Evolutionary conservation across 1,284 basidiomycete genomes (phyloP).

Genomic region (Trametes polyzona): DNA sequence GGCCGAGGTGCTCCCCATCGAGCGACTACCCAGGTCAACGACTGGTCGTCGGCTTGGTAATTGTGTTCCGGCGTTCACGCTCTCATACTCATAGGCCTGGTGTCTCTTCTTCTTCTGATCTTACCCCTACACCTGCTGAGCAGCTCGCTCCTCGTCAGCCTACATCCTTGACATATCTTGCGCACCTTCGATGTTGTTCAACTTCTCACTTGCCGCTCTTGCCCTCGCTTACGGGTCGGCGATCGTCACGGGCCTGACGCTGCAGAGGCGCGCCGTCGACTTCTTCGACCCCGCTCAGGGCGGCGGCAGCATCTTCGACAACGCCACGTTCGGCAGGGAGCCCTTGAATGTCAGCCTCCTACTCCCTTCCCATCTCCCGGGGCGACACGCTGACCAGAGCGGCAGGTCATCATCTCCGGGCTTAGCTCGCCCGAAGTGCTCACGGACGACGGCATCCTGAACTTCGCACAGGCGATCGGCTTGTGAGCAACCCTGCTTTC

Average conservation of each 20-base stretch:
- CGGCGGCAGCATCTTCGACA: slow-evolving; percentile 41
- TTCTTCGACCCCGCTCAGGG: slow-evolving; percentile 25
- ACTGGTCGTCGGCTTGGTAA: slow-evolving; percentile 14
- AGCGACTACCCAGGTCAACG: slow-evolving; percentile 9
- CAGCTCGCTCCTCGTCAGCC: not conserved
- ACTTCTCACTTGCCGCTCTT: too few relatives aligned
- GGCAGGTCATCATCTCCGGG: slow-evolving; percentile 59
- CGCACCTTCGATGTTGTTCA: not conserved
- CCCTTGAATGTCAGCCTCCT: slow-evolving; percentile 41
- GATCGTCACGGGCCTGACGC: slow-evolving; percentile 10
- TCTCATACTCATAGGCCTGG: not conserved
- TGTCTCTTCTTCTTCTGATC: not conserved
- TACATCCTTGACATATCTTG: not conserved
- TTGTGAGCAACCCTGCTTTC: slow-evolving; percentile 44
- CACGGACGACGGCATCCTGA: slow-evolving; percentile 60
- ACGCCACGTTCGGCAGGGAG: slow-evolving; percentile 41
- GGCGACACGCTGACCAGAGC: not conserved
- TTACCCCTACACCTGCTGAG: not conserved
- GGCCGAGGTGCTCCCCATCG: not conserved
- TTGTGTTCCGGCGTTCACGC: not conserved
- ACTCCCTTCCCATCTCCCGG: not conserved
- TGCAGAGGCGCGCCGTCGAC: slow-evolving; percentile 14
- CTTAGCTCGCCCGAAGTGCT: slow-evolving; percentile 68
- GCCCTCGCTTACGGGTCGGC: slow-evolving; percentile 6
- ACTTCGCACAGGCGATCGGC: slow-evolving; percentile 61